Evolutionary conservation across 176 grass and related monocot genomes (phyloP).

Genomic region (Chrysopogon serrulatus): DNA sequence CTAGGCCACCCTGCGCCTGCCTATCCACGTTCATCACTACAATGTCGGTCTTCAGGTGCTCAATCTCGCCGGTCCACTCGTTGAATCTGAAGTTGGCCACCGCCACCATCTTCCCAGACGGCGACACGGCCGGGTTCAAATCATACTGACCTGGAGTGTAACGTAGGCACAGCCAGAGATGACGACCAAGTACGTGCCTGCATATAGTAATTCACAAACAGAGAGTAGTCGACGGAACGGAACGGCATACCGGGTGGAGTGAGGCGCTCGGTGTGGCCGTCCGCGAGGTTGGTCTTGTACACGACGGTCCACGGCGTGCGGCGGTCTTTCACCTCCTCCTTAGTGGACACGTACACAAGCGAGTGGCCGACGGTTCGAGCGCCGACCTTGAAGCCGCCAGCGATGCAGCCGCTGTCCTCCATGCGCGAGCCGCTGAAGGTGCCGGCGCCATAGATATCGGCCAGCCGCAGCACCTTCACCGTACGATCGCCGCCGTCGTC

Average conservation of each 20-base stretch:
- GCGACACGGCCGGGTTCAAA: constrained; percentile 38
- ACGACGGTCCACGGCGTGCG: constrained; percentile 1
- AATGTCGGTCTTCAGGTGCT: constrained; percentile 34
- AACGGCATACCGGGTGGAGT: no score
- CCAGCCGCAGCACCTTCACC: background rate
- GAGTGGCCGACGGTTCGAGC: background rate
- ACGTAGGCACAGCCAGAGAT: no score
- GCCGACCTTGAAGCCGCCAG: background rate
- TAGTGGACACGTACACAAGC: constrained; percentile 27
- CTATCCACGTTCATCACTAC: constrained; percentile 34
- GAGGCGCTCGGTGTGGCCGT: constrained; percentile 5
- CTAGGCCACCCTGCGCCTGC: background rate
- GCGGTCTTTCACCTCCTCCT: background rate
- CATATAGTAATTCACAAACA: no score
- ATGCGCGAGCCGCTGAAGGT: constrained; percentile 14
- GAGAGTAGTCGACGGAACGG: no score
- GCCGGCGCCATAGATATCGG: background rate
- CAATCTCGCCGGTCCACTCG: constrained; percentile 30
- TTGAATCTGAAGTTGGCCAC: constrained; percentile 10
- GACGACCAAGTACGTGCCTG: no score
- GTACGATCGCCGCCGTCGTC: no score
- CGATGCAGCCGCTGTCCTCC: constrained; percentile 29
- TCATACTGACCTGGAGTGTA: background rate
- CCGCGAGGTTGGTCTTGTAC: constrained; percentile 17
- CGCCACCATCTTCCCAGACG: constrained; percentile 36